These are phyloP conservation scores for Fusarium vanettenii DNA, from an alignment of 2,329 filamentous ascomycete species.

Conservation along the genomic window DNA sequence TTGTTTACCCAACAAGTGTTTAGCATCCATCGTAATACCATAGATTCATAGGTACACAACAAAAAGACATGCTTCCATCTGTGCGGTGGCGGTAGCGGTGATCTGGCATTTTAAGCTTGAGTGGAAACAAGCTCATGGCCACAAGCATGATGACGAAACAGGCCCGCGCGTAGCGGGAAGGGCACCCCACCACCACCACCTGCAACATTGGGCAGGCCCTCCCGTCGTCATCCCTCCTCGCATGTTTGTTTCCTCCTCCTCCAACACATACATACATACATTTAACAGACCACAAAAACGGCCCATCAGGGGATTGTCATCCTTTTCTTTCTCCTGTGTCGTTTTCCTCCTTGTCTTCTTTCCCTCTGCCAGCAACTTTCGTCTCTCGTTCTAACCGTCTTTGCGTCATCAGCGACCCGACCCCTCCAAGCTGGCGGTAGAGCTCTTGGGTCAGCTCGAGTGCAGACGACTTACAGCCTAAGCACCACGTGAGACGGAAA, in stretches of 20 bases:
- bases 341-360: background rate
- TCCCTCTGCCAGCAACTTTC: background rate
- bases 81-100: background rate
- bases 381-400: background rate
- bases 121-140: slow-evolving; percentile 37
- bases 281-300: slow-evolving; percentile 27
- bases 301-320: slow-evolving; percentile 8
- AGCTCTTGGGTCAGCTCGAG: slow-evolving; percentile 6
- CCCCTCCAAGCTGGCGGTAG: slow-evolving; percentile 23
- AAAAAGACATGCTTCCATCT: background rate
- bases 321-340: background rate
- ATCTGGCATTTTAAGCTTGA: slow-evolving; percentile 22
- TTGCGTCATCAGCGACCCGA: slow-evolving; percentile 17
- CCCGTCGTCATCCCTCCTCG: slow-evolving; percentile 30
- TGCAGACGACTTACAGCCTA: background rate
- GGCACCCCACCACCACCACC: slow-evolving; percentile 21
- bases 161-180: slow-evolving; percentile 21
- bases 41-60: background rate
- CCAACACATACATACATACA: slow-evolving; percentile 14
- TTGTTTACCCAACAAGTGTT: background rate
- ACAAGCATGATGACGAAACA: slow-evolving; percentile 36
- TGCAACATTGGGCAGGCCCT: slow-evolving; percentile 12
- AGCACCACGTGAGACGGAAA: slow-evolving; percentile 5
- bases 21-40: background rate
- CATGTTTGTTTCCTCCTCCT: slow-evolving; percentile 23